Conservation (phyloP, 2,329 filamentous ascomycete genomes). For the Calonectria montana region DNA sequence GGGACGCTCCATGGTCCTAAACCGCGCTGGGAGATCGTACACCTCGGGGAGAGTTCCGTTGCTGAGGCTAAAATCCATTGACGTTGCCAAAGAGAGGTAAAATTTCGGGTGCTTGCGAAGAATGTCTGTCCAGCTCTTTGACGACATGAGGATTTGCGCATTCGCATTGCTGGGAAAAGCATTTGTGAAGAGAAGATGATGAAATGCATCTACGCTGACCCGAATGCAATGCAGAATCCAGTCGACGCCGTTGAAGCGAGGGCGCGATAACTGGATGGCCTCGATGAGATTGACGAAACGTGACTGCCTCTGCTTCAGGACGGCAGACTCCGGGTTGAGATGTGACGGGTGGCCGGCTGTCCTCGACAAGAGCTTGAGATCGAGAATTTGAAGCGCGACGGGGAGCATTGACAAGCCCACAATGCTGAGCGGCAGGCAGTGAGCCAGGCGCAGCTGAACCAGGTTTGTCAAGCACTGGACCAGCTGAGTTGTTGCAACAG, state of each 20-base stretch:
- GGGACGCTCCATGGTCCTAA: conserved; percentile 13
- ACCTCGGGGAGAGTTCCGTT: not conserved
- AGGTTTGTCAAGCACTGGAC: conserved; percentile 8
- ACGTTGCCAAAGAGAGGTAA: conserved; percentile 6
- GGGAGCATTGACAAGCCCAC: conserved; percentile 11
- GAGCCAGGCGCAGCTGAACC: not conserved
- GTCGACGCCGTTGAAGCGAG: conserved; percentile 8
- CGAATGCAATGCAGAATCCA: conserved; percentile 17
- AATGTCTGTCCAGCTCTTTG: conserved; percentile 15
- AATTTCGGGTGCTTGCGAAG: conserved; percentile 11
- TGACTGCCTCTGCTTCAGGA: conserved; percentile 4
- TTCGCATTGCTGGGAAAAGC: not conserved
- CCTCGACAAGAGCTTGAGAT: conserved; percentile 7
- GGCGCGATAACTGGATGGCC: conserved; percentile 10
- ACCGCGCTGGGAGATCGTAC: not conserved
- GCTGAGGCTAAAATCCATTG: conserved; percentile 13
- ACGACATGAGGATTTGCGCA: not conserved
- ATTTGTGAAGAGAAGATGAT: conserved; percentile 4
- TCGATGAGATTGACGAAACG: conserved; percentile 10
- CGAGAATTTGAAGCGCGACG: conserved; percentile 10
- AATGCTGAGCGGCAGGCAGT: not conserved
- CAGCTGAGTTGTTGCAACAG: not conserved
- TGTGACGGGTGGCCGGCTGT: not conserved
- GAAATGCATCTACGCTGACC: conserved; percentile 10
- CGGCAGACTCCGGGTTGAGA: not conserved